Base-by-base conservation (phyloP, 2,329 filamentous ascomycete genomes). In the Hirsutella rhossiliensis region DNA sequence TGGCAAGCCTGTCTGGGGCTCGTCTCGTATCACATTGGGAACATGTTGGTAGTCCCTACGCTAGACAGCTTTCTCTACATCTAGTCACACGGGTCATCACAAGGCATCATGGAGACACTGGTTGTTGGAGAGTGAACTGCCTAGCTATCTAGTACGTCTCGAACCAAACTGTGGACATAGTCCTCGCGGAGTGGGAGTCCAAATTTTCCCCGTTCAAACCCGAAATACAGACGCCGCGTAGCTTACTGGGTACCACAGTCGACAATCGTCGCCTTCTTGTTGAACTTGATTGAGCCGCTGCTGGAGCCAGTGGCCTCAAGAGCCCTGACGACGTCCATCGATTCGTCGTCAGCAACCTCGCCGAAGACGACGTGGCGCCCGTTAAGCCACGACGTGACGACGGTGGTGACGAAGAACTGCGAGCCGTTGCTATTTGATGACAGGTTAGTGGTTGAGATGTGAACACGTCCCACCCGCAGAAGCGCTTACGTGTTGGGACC, bases 341-440 rank as follows among this genome's bases (percentile, higher is more conserved):
- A 71, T 38, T 64, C 52, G 1, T 62, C 47, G 50, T 74, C 71
- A 46, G 69, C 68, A 40, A 89, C 83, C 70, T 85, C 73, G 62
- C 86, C 87, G 68, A 89, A 89, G 62, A 88, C 84, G 66, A 88
- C 84, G 75, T 92, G 86, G 65, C 83, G 83, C 61, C 78, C 78
- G 64, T 92, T 76, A 55, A 92, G 75, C 75, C 94, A 94, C 45
- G 82, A 81, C 48, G 92, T 97, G 48, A 81, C 76, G 42, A 94
- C 87, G 45, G 90, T 97, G 58, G 90, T 97, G 63, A 97, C 72
- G 75, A 97, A 97, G 77, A 97, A 97, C 68, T 97, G 90, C 42
- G 87, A 94, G 58, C 92, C 92, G 71, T 98, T 98, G 66, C 92
- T 95, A 50, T 68, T 27, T 6, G 27, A 69, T 11, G 69, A 28